Conservation (phyloP, 2,329 filamentous ascomycete species). For the Ophiostoma quercus region DNA sequence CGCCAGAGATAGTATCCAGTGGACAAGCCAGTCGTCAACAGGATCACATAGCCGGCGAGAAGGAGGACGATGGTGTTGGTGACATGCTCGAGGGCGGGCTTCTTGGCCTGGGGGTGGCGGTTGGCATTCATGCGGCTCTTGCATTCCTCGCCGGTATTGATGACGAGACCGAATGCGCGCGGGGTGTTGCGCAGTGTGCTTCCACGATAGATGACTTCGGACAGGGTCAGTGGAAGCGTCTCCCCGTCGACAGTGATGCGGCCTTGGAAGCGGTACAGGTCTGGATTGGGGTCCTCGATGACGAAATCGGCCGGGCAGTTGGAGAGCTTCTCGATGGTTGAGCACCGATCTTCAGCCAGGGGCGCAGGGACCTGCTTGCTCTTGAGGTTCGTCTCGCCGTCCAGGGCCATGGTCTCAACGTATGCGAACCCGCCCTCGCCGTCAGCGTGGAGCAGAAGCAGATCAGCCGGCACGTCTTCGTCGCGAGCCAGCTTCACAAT, state of each 20-base stretch:
- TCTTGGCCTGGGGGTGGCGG: constrained; percentile 73
- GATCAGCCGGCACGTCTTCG: constrained; percentile 75
- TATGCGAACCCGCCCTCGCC: constrained; percentile 77
- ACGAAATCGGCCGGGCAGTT: constrained; percentile 58
- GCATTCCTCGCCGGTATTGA: constrained; percentile 82
- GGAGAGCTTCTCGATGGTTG: constrained; percentile 49
- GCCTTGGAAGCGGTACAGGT: constrained; percentile 73
- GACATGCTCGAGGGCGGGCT: constrained; percentile 63
- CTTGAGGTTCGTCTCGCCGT: constrained; percentile 78
- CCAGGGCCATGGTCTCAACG: constrained; percentile 77
- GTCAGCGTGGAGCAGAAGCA: constrained; percentile 70
- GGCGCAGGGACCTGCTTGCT: constrained; percentile 63
- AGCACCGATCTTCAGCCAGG: constrained; percentile 48
- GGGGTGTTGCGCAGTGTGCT: constrained; percentile 78
- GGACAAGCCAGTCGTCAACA: constrained; percentile 74
- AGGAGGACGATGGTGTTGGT: constrained; percentile 74
- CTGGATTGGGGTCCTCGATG: constrained; percentile 70
- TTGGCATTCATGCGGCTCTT: constrained; percentile 85
- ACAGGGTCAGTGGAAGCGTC: constrained; percentile 66
- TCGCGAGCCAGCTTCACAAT: constrained; percentile 55
- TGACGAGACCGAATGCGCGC: constrained; percentile 67
- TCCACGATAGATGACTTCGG: constrained; percentile 79
- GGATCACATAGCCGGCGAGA: constrained; percentile 72
- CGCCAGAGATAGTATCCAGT: constrained; percentile 79
- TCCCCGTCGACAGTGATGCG: constrained; percentile 53